phyloP scores from a whole-genome alignment of 2,329 filamentous ascomycete genomes.

The Furcasterigmium sp. region DNA sequence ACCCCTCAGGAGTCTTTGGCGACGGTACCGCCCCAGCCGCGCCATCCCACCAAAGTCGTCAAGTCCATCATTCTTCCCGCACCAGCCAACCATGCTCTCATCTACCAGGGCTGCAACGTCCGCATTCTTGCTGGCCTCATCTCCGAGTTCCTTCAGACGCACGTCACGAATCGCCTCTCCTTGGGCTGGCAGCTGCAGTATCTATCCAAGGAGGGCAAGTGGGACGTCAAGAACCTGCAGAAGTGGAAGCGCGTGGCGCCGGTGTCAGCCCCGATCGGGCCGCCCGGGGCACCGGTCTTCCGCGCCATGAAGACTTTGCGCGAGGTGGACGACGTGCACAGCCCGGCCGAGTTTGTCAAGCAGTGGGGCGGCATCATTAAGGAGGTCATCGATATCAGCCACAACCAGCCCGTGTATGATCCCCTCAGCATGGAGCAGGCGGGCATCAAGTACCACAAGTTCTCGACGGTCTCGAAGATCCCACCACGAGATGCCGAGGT shows the following conservation, averaged over 20 bases:
- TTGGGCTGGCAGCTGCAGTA: conserved; percentile 89
- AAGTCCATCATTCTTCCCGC: conserved; percentile 66
- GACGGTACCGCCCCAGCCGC: conserved; percentile 39
- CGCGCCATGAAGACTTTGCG: conserved; percentile 89
- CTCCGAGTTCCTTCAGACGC: conserved; percentile 70
- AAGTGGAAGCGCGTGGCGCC: conserved; percentile 83
- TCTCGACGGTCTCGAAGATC: conserved; percentile 87
- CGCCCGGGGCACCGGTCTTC: conserved; percentile 53
- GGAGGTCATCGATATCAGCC: conserved; percentile 84
- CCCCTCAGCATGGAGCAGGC: conserved; percentile 60
- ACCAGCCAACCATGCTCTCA: conserved; percentile 76
- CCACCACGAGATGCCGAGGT: conserved; percentile 61
- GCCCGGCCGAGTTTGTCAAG: conserved; percentile 64
- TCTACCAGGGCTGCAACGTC: conserved; percentile 73
- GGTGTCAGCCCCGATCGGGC: conserved; percentile 71
- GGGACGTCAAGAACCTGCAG: conserved; percentile 93
- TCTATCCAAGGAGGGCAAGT: conserved; percentile 85
- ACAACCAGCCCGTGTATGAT: conserved; percentile 87
- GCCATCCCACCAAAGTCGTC: conserved; percentile 49
- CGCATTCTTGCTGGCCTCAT: conserved; percentile 76
- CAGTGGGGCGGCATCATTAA: conserved; percentile 63
- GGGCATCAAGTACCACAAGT: conserved; percentile 74
- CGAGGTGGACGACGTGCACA: conserved; percentile 80
- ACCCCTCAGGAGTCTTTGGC: conserved; percentile 36
- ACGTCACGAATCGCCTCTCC: conserved; percentile 72